phyloP scores from a whole-genome alignment of 192 early-diverging fungal species.

The Haplosporangium gracile region DNA sequence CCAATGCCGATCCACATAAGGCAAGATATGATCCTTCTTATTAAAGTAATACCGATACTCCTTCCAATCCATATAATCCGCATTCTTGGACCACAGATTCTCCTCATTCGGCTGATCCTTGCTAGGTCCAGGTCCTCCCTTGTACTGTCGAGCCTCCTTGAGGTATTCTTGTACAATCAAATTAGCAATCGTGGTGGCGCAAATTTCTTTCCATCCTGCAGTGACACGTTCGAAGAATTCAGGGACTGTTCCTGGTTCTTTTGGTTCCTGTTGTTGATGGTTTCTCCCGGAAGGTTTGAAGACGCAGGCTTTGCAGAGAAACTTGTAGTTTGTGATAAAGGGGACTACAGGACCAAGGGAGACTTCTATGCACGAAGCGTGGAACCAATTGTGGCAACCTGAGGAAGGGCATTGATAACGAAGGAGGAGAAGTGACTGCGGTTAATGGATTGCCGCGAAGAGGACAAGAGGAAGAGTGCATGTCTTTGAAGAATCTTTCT shows the following conservation, averaged over 20 bases:
- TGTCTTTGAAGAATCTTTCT: not conserved
- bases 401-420: not conserved
- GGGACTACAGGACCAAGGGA: slow-evolving; percentile 61
- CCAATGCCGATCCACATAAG: slow-evolving; percentile 76
- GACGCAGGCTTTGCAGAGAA: slow-evolving; percentile 65
- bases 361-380: slow-evolving; percentile 65
- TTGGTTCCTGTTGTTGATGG: slow-evolving; percentile 33
- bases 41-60: slow-evolving; percentile 71
- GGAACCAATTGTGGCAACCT: slow-evolving; percentile 78
- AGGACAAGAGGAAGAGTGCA: slow-evolving; percentile 2
- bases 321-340: slow-evolving; percentile 75
- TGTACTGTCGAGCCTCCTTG: slow-evolving; percentile 28
- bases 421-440: not conserved
- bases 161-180: slow-evolving; percentile 67
- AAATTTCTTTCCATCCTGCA: slow-evolving; percentile 77
- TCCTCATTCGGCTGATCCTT: slow-evolving; percentile 47
- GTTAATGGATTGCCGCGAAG: not conserved
- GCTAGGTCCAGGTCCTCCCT: slow-evolving; percentile 49
- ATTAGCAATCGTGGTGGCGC: slow-evolving; percentile 72
- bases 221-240: slow-evolving; percentile 70
- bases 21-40: slow-evolving; percentile 74
- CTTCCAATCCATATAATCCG: slow-evolving; percentile 52
- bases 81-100: slow-evolving; percentile 49
- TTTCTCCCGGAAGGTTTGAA: slow-evolving; percentile 42
- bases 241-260: slow-evolving; percentile 29